phyloP scores from a whole-genome alignment of 1,284 basidiomycete species.

The Fomes fomentarius region DNA sequence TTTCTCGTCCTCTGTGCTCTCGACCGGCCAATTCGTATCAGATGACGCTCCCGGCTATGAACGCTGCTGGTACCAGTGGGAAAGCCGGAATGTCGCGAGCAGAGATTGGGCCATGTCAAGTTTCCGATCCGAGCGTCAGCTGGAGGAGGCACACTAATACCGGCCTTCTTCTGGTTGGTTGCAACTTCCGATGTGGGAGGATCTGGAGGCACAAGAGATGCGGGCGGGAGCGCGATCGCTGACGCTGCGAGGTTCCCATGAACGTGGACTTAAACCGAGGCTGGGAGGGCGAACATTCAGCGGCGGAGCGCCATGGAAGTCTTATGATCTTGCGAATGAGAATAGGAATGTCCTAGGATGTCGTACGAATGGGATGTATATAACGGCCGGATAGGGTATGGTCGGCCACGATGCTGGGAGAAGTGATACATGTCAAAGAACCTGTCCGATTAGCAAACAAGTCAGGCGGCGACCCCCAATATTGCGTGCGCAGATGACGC shows the following conservation, averaged over 20 bases:
- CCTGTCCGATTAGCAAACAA: conserved; percentile 17
- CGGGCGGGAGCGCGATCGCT: conserved; percentile 3
- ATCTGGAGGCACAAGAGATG: neutral
- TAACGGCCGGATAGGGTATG: conserved; percentile 20
- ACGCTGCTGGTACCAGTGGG: neutral
- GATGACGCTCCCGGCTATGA: neutral
- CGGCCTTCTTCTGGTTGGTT: neutral
- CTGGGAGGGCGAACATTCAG: conserved; percentile 14
- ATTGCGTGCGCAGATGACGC: conserved; percentile 6
- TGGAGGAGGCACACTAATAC: too few relatives aligned
- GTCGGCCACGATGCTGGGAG: conserved; percentile 24
- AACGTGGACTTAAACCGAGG: conserved; percentile 26
- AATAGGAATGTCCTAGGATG: conserved; percentile 15
- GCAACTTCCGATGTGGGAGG: neutral
- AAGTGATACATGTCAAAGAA: conserved; percentile 12
- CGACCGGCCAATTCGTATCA: neutral
- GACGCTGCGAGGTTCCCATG: conserved; percentile 22
- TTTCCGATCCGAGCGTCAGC: neutral
- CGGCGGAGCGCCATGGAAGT: conserved; percentile 29
- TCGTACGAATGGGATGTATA: conserved; percentile 13
- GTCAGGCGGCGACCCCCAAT: conserved; percentile 26
- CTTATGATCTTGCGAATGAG: conserved; percentile 26
- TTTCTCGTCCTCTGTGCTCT: neutral
- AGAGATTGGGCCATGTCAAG: too few relatives aligned
- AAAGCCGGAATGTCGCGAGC: neutral